These are phyloP conservation scores for Cyamopsis tetragonoloba DNA, from an alignment of 306 rosid species.

Conservation along the genomic window DNA sequence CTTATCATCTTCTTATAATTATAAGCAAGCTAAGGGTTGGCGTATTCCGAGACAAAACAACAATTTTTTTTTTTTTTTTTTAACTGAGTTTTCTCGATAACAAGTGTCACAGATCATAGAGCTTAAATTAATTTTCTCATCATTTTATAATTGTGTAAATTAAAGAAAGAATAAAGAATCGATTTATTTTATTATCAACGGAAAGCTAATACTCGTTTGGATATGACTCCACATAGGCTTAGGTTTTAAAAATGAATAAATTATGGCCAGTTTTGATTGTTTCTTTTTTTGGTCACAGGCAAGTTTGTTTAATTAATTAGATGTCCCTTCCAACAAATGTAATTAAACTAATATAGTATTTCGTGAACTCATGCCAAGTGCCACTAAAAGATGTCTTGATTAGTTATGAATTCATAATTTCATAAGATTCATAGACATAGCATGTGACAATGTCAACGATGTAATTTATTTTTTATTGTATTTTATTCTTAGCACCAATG, in stretches of 20 bases:
- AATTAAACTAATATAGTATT: not conserved
- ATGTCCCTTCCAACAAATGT: not conserved
- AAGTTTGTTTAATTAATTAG: no score
- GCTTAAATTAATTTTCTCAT: not conserved
- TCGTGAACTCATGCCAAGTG: slow-evolving; percentile 22
- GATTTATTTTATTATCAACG: no score
- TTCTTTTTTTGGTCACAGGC: no score
- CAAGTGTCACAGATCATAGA: slow-evolving; percentile 15
- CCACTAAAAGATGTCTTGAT: not conserved
- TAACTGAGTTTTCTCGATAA: not conserved
- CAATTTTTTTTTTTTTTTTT: not conserved
- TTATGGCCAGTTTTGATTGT: no score
- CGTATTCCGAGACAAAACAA: not conserved
- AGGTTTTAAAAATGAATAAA: not conserved
- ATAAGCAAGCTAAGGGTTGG: no score
- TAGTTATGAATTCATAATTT: not conserved
- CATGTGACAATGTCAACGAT: slow-evolving; percentile 38
- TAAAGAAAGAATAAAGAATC: no score
- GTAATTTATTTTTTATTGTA: no score
- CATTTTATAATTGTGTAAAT: slow-evolving; percentile 2
- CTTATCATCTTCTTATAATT: no score
- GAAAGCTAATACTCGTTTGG: not conserved
- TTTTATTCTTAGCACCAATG: not conserved
- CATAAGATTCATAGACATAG: not conserved
- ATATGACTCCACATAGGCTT: not conserved